Evolutionary conservation across 176 grass and related monocot genomes (phyloP), one percentile per base, ranked within the genome.

Genomic region (Typha latifolia): DNA sequence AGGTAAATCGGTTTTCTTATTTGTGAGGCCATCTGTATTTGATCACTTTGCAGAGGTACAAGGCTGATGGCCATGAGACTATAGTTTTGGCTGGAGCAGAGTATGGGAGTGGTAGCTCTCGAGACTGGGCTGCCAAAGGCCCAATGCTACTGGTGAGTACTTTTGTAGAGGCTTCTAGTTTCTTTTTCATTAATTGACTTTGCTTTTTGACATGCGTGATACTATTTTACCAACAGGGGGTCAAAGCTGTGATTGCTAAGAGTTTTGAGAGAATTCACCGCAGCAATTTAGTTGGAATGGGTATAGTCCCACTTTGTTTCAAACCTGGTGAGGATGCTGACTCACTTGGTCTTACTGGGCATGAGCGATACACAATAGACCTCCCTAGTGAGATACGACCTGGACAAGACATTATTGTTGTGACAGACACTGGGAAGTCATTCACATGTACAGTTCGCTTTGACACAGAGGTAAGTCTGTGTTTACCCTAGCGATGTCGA

Each of bases 211-310:
- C 6, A 43, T 23, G 64, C 26, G 62, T 69, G 52, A 10, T 29
- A 32, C 0, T 50, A 52, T 68, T 74, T 16, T 77, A 2, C 1
- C 49, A 13, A 16, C 53, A 82, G 80, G 74, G 73, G 59, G 68
- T 77, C 66, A 68, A 72, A 49, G 29, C 74, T 52, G 63, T 82
- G 34, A 77, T 77, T 77, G 53, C 74, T 11, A 72, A 82, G 32
- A 77, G 68, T 64, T 82, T 72, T 9, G 74, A 82, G 66, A 72
- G 69, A 49, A 82, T 81, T 49, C 84, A 82, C 59, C 26, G 48
- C 15, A 87, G 62, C 67, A 82, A 87, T 68, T 71, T 79, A 71
- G 75, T 82, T 4, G 66, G 79, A 32, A 76, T 79, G 84, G 79
- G 75, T 66, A 51, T 79, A 53, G 63, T 79, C 59, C 73, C 74